These are phyloP conservation scores for Tillandsia fasciculata DNA, from an alignment of 176 grass and related monocot species.

Conservation along the genomic window DNA sequence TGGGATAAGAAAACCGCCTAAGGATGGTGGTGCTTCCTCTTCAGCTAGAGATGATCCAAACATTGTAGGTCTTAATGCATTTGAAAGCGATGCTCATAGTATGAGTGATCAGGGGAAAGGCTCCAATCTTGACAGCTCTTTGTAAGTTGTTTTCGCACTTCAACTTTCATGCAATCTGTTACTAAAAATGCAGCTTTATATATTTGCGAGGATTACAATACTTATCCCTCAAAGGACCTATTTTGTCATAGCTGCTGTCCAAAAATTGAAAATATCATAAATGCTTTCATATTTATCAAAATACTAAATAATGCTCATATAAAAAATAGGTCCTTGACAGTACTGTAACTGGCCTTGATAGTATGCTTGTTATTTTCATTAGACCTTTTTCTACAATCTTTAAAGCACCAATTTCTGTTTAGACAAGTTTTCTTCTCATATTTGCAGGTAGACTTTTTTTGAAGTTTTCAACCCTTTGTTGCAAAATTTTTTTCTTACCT, in stretches of 20 bases:
- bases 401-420: no score
- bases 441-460: neutral
- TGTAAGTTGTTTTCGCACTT: slow-evolving; percentile 27
- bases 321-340: no score
- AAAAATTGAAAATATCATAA: no score
- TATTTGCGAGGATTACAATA: slow-evolving; percentile 1
- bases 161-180: neutral
- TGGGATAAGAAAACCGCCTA: slow-evolving; percentile 30
- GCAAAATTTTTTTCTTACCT: slow-evolving; percentile 11
- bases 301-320: neutral
- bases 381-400: no score
- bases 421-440: no score
- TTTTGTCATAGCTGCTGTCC: no score
- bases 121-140: slow-evolving; percentile 19
- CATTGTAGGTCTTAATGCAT: slow-evolving; percentile 20
- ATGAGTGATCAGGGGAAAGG: slow-evolving; percentile 12
- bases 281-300: no score
- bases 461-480: neutral
- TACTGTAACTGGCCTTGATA: no score
- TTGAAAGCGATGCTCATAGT: slow-evolving; percentile 5
- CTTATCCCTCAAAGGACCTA: neutral
- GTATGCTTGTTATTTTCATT: no score
- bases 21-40: slow-evolving; percentile 22
- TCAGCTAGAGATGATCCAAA: slow-evolving; percentile 21
- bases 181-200: neutral